Evolutionary conservation across 75 land plant genomes (phyloP).

Genomic region (Larix kaempferi): DNA sequence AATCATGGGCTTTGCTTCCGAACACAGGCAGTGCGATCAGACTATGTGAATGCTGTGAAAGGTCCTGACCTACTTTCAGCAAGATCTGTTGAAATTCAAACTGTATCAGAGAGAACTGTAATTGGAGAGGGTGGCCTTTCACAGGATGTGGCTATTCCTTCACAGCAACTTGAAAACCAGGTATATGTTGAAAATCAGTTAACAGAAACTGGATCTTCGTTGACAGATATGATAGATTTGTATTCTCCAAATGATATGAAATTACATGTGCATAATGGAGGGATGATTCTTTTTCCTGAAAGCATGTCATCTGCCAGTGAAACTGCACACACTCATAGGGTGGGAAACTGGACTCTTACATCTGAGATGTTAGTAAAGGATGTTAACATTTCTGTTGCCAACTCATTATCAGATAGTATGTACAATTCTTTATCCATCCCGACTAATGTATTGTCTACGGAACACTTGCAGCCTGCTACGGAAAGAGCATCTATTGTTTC

Average conservation of each 20-base stretch:
- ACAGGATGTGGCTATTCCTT: not conserved
- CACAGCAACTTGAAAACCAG: not conserved
- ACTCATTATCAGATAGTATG: not conserved
- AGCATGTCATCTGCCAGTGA: not conserved
- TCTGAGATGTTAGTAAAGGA: not conserved
- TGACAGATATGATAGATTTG: not conserved
- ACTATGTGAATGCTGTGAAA: not conserved
- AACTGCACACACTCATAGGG: not conserved
- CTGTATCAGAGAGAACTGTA: not conserved
- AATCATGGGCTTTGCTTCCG: not conserved
- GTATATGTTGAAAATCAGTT: not conserved
- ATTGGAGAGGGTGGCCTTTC: not conserved
- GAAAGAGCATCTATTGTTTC: not conserved
- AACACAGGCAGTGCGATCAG: not conserved
- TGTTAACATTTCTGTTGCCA: not conserved
- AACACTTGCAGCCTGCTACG: not conserved
- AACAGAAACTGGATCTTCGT: not conserved
- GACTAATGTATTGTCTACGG: not conserved
- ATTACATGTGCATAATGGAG: not conserved
- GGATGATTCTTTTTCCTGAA: not conserved
- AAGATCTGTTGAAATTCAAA: not conserved
- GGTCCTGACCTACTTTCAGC: not conserved
- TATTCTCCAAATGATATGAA: slow-evolving; percentile 2
- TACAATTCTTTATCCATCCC: not conserved
- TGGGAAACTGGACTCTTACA: slow-evolving; percentile 1